Evolutionary conservation across 495 filamentous ascomycete species (phyloP), one percentile per base, ranked within the genome.

Genomic region (Xylaria cubensis): DNA sequence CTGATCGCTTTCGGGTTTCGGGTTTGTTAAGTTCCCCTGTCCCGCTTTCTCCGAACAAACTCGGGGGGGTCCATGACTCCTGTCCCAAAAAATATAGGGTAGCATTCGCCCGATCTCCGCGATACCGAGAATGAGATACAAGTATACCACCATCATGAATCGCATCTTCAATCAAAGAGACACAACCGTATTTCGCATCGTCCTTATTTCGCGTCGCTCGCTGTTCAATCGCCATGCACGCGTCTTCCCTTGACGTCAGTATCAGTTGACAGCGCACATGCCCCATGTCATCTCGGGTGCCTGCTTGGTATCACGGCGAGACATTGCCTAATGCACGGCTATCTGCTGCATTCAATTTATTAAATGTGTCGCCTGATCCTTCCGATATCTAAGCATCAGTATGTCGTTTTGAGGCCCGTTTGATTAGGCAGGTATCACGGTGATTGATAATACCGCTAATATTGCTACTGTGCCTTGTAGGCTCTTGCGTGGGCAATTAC

Each of bases 401-500:
- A 6, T 7, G 6, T 58, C 0, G 26, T 34, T 32, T 17, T 58
- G 12, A 34, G 32, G 29, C 8, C 34, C 10, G 29, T 61, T 29
- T 61, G 56, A 61, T 61, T 61, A 36, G 32, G 29, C 32, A 56
- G 51, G 51, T 21, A 61, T 39, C 56, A 39, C 12, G 5, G 19
- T 12, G 34, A 61, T 36, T 61, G 19, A 39, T 39, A 61, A 36
- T 36, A 29, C 19, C 58, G 6, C 19, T 21, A 39, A 39, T 36
- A 61, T 36, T 32, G 58, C 58, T 42, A 64, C 61, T 2, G 58
- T 8, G 46, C 34, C 10, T 44, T 32, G 61, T 44, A 53, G n/a
- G 44, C 46, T 64, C 39, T 64, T 64, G 62, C 62, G 62, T 48
- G 62, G 62, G 24, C 41, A 64, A n/a, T 64, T 64, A 64, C 62